These are phyloP conservation scores for Fusarium sp. DNA, from an alignment of 2,329 filamentous ascomycete genomes.

Conservation along the genomic window DNA sequence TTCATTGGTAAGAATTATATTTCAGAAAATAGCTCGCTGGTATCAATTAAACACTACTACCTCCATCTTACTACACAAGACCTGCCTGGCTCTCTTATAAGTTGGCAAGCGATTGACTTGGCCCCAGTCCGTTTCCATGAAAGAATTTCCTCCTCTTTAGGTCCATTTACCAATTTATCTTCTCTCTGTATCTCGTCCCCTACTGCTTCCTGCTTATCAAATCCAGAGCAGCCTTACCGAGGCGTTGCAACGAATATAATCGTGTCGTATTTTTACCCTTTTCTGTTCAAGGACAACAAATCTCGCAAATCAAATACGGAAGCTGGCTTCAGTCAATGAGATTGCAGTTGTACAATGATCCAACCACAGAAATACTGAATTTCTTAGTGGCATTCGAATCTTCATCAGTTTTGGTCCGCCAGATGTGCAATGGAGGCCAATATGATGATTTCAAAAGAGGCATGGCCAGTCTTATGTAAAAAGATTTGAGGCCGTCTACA, in stretches of 20 bases:
- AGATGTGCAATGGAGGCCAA: slow-evolving; percentile 44
- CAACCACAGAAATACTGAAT: slow-evolving; percentile 5
- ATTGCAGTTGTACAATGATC: slow-evolving; percentile 10
- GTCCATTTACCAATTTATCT: slow-evolving; percentile 9
- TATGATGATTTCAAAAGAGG: slow-evolving; percentile 20
- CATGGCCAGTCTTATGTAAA: slow-evolving; percentile 34
- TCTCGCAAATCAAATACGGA: slow-evolving; percentile 30
- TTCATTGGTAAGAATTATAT: not conserved
- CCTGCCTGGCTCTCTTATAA: slow-evolving; percentile 4
- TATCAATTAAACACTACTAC: slow-evolving; percentile 10
- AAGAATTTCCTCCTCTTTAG: slow-evolving; percentile 23
- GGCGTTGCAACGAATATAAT: slow-evolving; percentile 12
- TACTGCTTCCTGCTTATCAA: slow-evolving; percentile 1
- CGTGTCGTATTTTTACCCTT: not conserved
- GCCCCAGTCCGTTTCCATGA: slow-evolving; percentile 16
- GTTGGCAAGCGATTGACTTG: slow-evolving; percentile 15
- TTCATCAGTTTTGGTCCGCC: slow-evolving; percentile 12
- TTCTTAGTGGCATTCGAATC: slow-evolving; percentile 5
- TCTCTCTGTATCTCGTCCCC: slow-evolving; percentile 4
- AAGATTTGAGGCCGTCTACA: slow-evolving; percentile 12
- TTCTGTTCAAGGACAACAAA: slow-evolving; percentile 15
- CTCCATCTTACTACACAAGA: slow-evolving; percentile 6
- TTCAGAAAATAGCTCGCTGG: not conserved
- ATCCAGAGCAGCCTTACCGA: slow-evolving; percentile 13
- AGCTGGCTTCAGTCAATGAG: slow-evolving; percentile 2